Conservation (phyloP, 306 rosid species). For the Benincasa hispida region DNA sequence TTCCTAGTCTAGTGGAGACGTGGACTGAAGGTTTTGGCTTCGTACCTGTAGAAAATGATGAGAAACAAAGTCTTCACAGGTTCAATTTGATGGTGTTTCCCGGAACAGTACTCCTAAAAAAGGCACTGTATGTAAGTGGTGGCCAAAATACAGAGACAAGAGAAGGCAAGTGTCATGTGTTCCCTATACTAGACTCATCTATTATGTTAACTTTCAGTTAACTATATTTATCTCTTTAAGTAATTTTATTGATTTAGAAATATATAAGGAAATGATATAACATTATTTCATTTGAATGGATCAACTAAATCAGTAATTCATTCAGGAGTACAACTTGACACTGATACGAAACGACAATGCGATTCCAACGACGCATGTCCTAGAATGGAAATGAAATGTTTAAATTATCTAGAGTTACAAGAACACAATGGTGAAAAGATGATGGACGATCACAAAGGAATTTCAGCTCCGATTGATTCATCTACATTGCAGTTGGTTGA, state of each 20-base stretch:
- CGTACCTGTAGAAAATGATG: slow-evolving; percentile 40
- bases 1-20: slow-evolving; percentile 69
- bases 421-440: background rate
- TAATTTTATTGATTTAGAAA: background rate
- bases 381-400: background rate
- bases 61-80: slow-evolving; percentile 47
- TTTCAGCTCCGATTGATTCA: background rate
- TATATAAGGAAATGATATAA: background rate
- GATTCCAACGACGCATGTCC: background rate
- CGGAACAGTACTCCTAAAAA: slow-evolving; percentile 74
- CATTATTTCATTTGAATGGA: background rate
- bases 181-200: background rate
- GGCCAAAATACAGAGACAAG: slow-evolving; percentile 18
- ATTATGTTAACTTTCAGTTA: background rate
- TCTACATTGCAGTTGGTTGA: background rate
- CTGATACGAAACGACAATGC: background rate
- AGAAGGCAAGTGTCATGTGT: slow-evolving; percentile 15
- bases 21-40: slow-evolving; percentile 97
- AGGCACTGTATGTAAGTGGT: slow-evolving; percentile 29
- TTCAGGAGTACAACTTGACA: background rate
- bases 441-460: background rate
- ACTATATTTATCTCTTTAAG: background rate
- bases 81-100: slow-evolving; percentile 91
- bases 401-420: background rate
- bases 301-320: background rate